These are phyloP conservation scores for Pyrenophora seminiperda DNA, from an alignment of 2,329 filamentous ascomycete species.

Conservation along the genomic window DNA sequence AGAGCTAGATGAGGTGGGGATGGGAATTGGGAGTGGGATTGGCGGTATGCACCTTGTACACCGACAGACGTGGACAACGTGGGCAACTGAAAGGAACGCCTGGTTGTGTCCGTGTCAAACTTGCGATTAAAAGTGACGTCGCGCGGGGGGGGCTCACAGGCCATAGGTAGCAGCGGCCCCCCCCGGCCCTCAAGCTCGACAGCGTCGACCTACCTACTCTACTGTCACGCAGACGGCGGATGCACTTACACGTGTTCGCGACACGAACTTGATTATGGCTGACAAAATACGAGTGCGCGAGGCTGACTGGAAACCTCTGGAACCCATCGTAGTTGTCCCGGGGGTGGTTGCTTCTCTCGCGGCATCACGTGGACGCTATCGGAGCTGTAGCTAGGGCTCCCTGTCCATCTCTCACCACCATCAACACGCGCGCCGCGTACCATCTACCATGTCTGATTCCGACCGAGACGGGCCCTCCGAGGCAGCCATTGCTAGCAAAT, in stretches of 20 bases:
- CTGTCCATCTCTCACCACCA: constrained; percentile 12
- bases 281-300: no score
- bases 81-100: constrained; percentile 9
- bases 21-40: no score
- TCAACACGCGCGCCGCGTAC: constrained; percentile 13
- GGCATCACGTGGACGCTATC: constrained; percentile 21
- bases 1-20: constrained; percentile 1
- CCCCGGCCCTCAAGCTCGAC: no score
- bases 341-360: constrained; percentile 8
- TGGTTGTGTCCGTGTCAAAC: constrained; percentile 12
- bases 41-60: constrained; percentile 23
- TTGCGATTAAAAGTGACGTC: constrained; percentile 33
- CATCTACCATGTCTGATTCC: constrained; percentile 38
- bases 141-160: constrained; percentile 16
- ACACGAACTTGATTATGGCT: no score
- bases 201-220: no score
- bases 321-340: not conserved
- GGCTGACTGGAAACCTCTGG: no score
- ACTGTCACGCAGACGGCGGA: no score
- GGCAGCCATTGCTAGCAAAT: constrained; percentile 45
- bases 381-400: constrained; percentile 10
- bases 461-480: constrained; percentile 42
- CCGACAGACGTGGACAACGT: constrained; percentile 5
- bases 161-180: not conserved
- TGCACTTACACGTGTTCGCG: no score